A percentile compares a stretch with the other conserved stretches of the same genome.
These are phyloP conservation scores for Excoecaria agallocha DNA, from an alignment of 345 rosid species.

Conservation along the genomic window DNA sequence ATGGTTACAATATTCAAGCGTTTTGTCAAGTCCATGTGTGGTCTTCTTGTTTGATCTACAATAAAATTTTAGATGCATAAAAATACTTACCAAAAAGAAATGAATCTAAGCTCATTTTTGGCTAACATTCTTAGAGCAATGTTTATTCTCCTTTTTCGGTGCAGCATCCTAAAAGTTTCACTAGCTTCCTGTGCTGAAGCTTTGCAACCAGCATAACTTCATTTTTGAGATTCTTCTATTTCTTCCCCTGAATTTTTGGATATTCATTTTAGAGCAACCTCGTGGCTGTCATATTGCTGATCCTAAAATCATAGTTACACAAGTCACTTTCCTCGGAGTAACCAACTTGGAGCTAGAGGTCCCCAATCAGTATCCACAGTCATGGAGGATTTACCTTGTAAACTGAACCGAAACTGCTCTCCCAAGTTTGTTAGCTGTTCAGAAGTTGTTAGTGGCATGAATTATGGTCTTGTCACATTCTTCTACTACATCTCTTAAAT, in stretches of 20 bases:
- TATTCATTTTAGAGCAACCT: conserved; percentile 2
- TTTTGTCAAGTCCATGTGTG: not conserved
- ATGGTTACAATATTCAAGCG: not conserved
- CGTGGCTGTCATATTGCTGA: not conserved
- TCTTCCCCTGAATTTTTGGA: conserved; percentile 7
- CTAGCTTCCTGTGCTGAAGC: conserved; percentile 14
- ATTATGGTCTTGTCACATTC: conserved; percentile 17
- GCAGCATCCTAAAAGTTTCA: conserved; percentile 15
- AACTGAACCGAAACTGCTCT: too few relatives aligned
- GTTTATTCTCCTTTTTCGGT: conserved; percentile 2
- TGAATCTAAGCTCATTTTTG: conserved; percentile 24
- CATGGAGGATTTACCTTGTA: too few relatives aligned
- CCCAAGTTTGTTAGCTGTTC: too few relatives aligned
- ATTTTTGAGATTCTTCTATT: conserved; percentile 9
- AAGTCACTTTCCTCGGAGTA: not conserved
- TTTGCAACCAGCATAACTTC: conserved; percentile 9
- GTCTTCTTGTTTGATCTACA: conserved; percentile 4
- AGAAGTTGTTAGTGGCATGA: too few relatives aligned
- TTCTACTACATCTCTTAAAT: conserved; percentile 3
- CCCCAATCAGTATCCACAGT: too few relatives aligned
- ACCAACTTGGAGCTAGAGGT: not conserved
- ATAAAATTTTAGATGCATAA: not conserved
- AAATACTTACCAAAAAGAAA: conserved; percentile 13
- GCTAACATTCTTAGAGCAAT: conserved; percentile 5
- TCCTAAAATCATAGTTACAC: not conserved